Conservation (phyloP, 2,329 filamentous ascomycete genomes). For the Beauveria caledonica region DNA sequence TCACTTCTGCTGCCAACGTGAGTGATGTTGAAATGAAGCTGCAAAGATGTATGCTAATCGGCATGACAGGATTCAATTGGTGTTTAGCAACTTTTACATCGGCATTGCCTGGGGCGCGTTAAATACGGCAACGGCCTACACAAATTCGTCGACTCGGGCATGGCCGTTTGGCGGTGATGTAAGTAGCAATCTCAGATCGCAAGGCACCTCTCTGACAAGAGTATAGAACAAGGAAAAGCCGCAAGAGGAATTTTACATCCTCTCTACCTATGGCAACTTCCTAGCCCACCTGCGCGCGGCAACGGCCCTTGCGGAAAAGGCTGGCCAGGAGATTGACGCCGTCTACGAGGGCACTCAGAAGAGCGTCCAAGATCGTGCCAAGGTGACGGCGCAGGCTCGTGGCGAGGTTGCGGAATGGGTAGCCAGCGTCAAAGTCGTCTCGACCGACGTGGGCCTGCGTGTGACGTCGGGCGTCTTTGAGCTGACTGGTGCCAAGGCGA, state of each 20-base stretch:
- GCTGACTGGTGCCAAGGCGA: conserved; percentile 51
- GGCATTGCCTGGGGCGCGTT: conserved; percentile 54
- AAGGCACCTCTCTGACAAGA: not conserved
- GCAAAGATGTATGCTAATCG: not conserved
- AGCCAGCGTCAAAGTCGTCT: conserved; percentile 53
- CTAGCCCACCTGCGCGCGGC: conserved; percentile 53
- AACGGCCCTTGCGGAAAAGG: conserved; percentile 48
- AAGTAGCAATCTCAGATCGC: conserved; percentile 10
- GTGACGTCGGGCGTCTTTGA: conserved; percentile 57
- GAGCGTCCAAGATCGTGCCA: conserved; percentile 29
- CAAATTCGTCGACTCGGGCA: conserved; percentile 44
- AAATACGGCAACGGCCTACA: conserved; percentile 47
- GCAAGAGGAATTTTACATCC: conserved; percentile 57
- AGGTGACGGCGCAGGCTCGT: conserved; percentile 41
- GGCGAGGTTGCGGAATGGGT: conserved; percentile 56
- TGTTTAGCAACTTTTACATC: conserved; percentile 60
- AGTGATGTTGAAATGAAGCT: conserved; percentile 10
- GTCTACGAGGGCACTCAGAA: conserved; percentile 33
- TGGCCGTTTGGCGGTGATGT: conserved; percentile 59
- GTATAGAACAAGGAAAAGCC: conserved; percentile 44
- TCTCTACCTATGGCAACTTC: conserved; percentile 56
- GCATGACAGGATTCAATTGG: conserved; percentile 46
- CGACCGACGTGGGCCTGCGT: conserved; percentile 49
- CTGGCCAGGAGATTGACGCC: conserved; percentile 38
- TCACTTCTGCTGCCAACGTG: conserved; percentile 51